Evolutionary conservation across 495 filamentous ascomycete genomes (phyloP).

Genomic region (Trichoderma virens): DNA sequence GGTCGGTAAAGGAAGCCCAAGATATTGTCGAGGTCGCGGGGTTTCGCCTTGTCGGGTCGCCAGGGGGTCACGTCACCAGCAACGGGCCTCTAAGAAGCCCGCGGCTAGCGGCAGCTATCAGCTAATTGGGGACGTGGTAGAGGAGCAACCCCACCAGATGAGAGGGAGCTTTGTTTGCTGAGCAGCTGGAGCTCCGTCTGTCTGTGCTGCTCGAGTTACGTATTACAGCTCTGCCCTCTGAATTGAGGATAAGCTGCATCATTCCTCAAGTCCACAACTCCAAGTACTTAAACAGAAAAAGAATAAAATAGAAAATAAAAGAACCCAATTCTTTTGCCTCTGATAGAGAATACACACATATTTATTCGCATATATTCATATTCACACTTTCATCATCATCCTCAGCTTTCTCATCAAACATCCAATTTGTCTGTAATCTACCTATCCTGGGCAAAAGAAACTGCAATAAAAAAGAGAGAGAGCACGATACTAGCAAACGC

Average conservation of each 20-base stretch:
- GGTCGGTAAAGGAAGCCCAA: background rate
- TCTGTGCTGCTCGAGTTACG: background rate
- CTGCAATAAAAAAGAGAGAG: background rate
- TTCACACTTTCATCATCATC: background rate
- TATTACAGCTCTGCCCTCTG: background rate
- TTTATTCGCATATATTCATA: background rate
- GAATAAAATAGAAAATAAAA: background rate
- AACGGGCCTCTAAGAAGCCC: background rate
- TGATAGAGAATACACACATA: background rate
- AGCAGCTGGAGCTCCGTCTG: background rate
- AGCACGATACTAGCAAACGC: background rate
- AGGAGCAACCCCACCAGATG: background rate
- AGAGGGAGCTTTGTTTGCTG: background rate
- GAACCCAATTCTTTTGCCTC: background rate
- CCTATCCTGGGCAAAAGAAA: background rate
- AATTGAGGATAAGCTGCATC: no score
- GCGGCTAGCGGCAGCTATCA: background rate
- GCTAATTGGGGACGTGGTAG: background rate
- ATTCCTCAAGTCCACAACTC: background rate
- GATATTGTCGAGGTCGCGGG: background rate
- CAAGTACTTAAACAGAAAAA: no score
- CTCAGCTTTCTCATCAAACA: background rate
- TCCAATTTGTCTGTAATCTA: background rate
- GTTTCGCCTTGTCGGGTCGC: constrained; percentile 8
- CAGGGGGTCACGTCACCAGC: constrained; percentile 11